Evolutionary conservation across 768 basidiomycete species (phyloP).

Genomic region (Heimioporus sp.): DNA sequence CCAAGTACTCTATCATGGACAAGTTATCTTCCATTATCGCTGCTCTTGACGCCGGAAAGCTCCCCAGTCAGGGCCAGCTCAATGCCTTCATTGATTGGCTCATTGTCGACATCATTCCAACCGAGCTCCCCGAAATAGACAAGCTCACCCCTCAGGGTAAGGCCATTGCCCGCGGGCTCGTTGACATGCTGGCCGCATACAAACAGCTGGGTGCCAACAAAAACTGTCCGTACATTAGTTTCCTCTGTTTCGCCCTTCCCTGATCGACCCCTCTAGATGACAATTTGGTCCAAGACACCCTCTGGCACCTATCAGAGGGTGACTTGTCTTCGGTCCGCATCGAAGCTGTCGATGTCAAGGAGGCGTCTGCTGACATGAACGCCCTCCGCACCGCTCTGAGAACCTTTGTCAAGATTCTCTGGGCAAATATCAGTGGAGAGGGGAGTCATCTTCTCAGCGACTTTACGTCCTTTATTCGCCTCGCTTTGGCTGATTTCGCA

Average conservation of each 20-base stretch:
- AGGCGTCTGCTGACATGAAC: slow-evolving; percentile 48
- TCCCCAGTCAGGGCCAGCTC: slow-evolving; percentile 61
- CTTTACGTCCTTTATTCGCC: slow-evolving; percentile 61
- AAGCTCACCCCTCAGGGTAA: slow-evolving; percentile 57
- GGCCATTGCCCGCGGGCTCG: slow-evolving; percentile 47
- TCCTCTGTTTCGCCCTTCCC: background rate
- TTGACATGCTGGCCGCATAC: slow-evolving; percentile 56
- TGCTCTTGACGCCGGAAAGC: slow-evolving; percentile 68
- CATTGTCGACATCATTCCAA: slow-evolving; percentile 45
- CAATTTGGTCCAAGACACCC: slow-evolving; percentile 59
- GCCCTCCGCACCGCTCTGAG: slow-evolving; percentile 50
- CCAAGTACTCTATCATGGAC: slow-evolving; percentile 46
- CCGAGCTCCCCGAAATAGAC: slow-evolving; percentile 36
- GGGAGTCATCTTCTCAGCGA: slow-evolving; percentile 55
- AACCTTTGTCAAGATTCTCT: slow-evolving; percentile 50
- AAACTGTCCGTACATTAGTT: slow-evolving; percentile 42
- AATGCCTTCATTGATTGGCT: slow-evolving; percentile 53
- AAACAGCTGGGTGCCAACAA: slow-evolving; percentile 53
- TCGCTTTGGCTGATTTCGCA: slow-evolving; percentile 65
- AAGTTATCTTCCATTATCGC: slow-evolving; percentile 59
- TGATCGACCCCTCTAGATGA: slow-evolving; percentile 43
- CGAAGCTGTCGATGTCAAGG: slow-evolving; percentile 38
- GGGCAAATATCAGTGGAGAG: slow-evolving; percentile 52
- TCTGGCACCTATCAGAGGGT: slow-evolving; percentile 62
- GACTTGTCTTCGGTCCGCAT: slow-evolving; percentile 44